A percentile compares a stretch with the other conserved stretches of the same genome.
These are phyloP conservation scores for Salix koriyanagi DNA, from an alignment of 345 rosid species.

Conservation along the genomic window DNA sequence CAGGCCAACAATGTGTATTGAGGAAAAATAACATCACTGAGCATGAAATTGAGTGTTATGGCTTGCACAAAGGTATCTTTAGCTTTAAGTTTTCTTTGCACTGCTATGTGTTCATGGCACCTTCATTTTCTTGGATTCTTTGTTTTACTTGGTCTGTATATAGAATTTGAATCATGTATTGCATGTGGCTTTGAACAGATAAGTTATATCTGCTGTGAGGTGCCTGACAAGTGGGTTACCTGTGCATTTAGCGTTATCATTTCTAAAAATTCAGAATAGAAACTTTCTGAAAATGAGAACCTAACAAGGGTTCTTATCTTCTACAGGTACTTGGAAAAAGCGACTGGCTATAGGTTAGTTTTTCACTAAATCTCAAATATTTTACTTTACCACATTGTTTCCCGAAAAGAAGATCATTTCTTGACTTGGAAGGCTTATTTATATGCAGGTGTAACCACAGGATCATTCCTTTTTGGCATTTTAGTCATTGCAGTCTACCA, in stretches of 20 bases:
- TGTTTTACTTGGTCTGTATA: no score
- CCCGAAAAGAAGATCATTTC: neutral
- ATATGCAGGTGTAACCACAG: no score
- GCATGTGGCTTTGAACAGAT: no score
- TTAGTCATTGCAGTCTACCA: no score
- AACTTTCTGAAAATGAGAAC: neutral
- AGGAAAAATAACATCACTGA: no score
- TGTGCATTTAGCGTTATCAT: neutral
- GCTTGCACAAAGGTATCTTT: neutral
- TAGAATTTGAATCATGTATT: no score
- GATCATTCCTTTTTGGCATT: no score
- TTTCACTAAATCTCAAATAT: neutral
- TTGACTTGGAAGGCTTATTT: neutral
- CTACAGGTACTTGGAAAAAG: no score
- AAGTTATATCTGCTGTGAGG: no score
- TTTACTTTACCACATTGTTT: neutral
- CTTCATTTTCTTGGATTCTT: neutral
- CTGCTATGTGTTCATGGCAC: neutral
- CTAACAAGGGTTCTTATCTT: no score
- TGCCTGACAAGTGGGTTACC: neutral
- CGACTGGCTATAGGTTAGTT: neutral
- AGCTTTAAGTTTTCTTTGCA: neutral
- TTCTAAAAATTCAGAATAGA: no score
- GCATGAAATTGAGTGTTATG: neutral
- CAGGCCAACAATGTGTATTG: no score